Percentiles rank a stretch among this genome's conserved stretches.
phyloP scores from a whole-genome alignment of 371 early-diverging fungal species.

The Fennellomyces sp. region DNA sequence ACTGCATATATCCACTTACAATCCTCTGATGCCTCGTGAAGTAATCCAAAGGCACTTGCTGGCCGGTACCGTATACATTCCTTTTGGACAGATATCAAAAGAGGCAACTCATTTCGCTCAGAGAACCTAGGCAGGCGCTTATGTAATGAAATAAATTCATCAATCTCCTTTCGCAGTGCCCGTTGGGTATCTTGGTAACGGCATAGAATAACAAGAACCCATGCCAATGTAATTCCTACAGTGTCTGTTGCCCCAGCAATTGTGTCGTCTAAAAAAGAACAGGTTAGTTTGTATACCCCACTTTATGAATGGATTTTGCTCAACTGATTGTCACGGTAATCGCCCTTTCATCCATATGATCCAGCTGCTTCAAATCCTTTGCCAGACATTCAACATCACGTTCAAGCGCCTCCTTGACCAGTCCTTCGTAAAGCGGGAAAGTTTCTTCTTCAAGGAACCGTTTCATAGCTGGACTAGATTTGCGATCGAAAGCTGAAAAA shows the following conservation, averaged over 20 bases:
- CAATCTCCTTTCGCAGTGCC: conserved; percentile 10
- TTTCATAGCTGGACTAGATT: neutral
- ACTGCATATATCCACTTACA: neutral
- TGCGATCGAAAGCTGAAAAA: conserved; percentile 2
- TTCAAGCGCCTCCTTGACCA: conserved; percentile 4
- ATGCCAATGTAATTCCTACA: conserved; percentile 8
- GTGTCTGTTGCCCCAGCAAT: conserved; percentile 18
- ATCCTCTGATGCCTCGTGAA: conserved; percentile 16
- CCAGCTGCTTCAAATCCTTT: neutral
- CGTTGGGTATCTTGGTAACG: conserved; percentile 17
- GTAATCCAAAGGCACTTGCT: conserved; percentile 1
- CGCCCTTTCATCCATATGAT: neutral
- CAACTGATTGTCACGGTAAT: neutral
- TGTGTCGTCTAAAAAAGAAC: conserved; percentile 12
- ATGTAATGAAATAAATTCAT: conserved; percentile 11
- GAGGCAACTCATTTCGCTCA: conserved; percentile 15
- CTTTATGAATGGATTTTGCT: neutral
- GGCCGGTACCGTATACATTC: conserved; percentile 21
- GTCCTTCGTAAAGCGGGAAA: conserved; percentile 1
- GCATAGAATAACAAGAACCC: conserved; percentile 14
- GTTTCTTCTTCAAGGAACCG: neutral
- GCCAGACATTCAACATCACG: neutral
- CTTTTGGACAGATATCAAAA: conserved; percentile 14
- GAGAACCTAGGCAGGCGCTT: conserved; percentile 15
- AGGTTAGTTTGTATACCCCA: no score